phyloP scores from a whole-genome alignment of 352 stramenopile species.

The Phytophthora constricta region DNA sequence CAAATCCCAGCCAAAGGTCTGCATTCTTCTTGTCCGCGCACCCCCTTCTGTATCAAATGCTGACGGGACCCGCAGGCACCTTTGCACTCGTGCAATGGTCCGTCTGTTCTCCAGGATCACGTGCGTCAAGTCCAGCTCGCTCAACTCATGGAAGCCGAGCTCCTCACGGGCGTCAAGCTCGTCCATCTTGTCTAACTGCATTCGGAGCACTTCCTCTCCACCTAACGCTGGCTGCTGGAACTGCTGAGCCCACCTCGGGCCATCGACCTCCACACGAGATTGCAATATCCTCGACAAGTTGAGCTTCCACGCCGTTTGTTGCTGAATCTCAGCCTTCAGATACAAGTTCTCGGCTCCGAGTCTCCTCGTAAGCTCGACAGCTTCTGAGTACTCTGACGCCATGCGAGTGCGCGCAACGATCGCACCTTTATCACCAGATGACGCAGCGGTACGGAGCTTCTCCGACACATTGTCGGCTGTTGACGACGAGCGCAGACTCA shows the following conservation, averaged over 20 bases:
- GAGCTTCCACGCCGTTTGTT: conserved; percentile 39
- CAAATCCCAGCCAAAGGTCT: conserved; percentile 47
- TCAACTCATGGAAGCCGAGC: conserved; percentile 41
- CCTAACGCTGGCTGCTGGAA: conserved; percentile 22
- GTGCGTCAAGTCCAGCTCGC: conserved; percentile 34
- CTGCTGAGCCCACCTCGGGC: conserved; percentile 23
- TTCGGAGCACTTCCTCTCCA: conserved; percentile 4
- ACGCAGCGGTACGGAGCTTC: not conserved
- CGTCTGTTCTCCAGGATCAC: conserved; percentile 43
- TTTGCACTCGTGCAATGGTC: conserved; percentile 35
- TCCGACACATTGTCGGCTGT: not conserved
- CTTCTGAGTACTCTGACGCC: conserved; percentile 26
- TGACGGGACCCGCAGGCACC: conserved; percentile 18
- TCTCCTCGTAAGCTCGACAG: conserved; percentile 24
- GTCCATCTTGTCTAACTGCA: conserved; percentile 26
- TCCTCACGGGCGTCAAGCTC: conserved; percentile 33
- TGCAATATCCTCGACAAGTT: conserved; percentile 40
- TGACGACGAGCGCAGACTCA: conserved; percentile 32
- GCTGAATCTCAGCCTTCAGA: conserved; percentile 43
- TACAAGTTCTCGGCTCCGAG: conserved; percentile 56
- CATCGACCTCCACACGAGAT: conserved; percentile 18
- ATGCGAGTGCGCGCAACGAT: not conserved
- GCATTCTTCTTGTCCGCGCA: conserved; percentile 16
- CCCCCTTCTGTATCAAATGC: conserved; percentile 28
- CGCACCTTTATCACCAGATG: not conserved